Evolutionary conservation across 208 protist species (phyloP).

Genomic region (Wallacemonas sp.): DNA sequence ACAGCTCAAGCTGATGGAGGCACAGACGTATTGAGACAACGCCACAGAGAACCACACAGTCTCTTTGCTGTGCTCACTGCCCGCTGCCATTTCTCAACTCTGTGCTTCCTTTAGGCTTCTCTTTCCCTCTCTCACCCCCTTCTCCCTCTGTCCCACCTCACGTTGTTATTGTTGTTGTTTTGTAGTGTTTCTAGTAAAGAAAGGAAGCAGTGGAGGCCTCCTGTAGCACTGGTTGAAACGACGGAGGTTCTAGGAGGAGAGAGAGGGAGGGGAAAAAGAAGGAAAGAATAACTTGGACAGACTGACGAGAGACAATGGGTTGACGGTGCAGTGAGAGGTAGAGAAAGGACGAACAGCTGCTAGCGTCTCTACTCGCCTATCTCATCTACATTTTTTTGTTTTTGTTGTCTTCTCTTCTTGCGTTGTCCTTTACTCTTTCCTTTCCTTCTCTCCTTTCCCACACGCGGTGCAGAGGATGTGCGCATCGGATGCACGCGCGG

Average conservation of each 20-base stretch:
- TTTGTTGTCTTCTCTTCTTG: background rate
- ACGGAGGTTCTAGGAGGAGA: too few relatives aligned
- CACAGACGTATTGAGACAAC: slow-evolving; percentile 88
- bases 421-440: background rate
- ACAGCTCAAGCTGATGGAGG: slow-evolving; percentile 41
- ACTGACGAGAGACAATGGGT: too few relatives aligned
- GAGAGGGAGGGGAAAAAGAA: too few relatives aligned
- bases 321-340: too few relatives aligned
- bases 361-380: background rate
- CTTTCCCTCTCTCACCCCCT: background rate
- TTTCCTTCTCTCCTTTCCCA: background rate
- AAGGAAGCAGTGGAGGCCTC: slow-evolving; percentile 1
- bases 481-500: background rate
- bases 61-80: background rate
- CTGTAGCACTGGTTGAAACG: background rate
- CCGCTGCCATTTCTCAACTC: background rate
- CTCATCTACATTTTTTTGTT: slow-evolving; percentile 2
- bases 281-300: too few relatives aligned
- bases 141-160: background rate
- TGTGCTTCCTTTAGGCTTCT: too few relatives aligned
- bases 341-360: background rate
- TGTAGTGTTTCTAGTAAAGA: slow-evolving; percentile 10
- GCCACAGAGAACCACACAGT: too few relatives aligned
- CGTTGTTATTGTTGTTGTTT: slow-evolving; percentile 9
- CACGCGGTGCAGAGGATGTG: background rate